A percentile compares a stretch with the other conserved stretches of the same genome.
These are phyloP conservation scores for Oropetium thomaeum DNA, from an alignment of 176 grass and related monocot genomes.

Conservation along the genomic window DNA sequence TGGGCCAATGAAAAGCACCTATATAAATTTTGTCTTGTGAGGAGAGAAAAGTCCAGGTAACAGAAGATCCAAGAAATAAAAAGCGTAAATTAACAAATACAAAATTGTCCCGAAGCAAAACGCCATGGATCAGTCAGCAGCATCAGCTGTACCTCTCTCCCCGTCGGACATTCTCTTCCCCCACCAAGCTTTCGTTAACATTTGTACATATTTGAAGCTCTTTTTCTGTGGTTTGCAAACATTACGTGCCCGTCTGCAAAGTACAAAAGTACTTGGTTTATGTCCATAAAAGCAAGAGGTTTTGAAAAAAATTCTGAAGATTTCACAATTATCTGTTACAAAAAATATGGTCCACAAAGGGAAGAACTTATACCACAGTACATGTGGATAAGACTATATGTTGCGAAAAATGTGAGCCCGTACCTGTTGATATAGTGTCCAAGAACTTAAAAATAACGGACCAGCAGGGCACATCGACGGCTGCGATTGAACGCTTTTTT, in stretches of 20 bases:
- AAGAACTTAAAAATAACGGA: background rate
- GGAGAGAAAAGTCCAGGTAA: conserved; percentile 3
- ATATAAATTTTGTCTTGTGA: conserved; percentile 32
- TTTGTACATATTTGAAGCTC: background rate
- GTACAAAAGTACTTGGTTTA: background rate
- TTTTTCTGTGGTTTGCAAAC: conserved; percentile 1
- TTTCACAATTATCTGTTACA: background rate
- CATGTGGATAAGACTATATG: conserved; percentile 1
- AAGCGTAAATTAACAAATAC: conserved; percentile 12
- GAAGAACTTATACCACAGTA: background rate
- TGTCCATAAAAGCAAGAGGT: background rate
- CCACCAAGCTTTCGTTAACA: conserved; percentile 5
- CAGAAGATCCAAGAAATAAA: conserved; percentile 14
- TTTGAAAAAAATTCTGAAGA: background rate
- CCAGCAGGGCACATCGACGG: conserved; percentile 15
- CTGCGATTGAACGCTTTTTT: conserved; percentile 8
- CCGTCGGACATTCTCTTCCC: conserved; percentile 10
- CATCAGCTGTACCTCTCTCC: conserved; percentile 16
- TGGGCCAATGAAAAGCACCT: conserved; percentile 25
- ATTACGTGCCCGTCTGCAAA: background rate
- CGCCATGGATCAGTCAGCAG: conserved; percentile 4
- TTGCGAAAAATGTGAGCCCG: conserved; percentile 21
- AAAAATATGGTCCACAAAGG: background rate
- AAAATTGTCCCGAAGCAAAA: conserved; percentile 22
- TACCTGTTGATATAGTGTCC: conserved; percentile 21